Base-by-base conservation (phyloP, 192 early-diverging fungal species). In the Entomortierella parvispora region DNA sequence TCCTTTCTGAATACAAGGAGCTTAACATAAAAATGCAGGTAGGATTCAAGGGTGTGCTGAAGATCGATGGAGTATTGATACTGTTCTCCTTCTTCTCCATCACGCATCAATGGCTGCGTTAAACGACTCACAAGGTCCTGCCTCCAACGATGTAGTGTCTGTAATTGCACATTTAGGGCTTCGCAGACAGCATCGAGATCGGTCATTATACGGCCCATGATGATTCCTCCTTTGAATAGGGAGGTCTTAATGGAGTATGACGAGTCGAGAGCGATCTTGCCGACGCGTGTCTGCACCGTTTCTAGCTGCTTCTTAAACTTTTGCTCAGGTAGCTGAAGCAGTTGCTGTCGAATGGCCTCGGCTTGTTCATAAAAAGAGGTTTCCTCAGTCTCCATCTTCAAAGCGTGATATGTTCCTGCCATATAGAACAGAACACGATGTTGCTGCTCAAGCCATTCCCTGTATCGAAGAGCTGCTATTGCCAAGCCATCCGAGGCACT, bases 371-470 rank as follows among this genome's bases (percentile, higher is more conserved):
- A 84, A 20, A 49, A 74, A 15, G 64, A 42, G 2, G 65, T 83
- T 63, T 90, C 88, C 28, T 69, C 59, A 9, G 55, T 62, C 50
- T 84, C 71, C 54, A 81, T 64, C 53, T 81, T 80, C 58, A 90
- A 37, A 28, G 81, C 80, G 49, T 86, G 81, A 58, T 84, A 81
- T 22, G 85, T 65, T 34, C 83, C 82, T 1, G 91, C 91, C 14
- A 80, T 83, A 54, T 86, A 92, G 65, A 86, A 92, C 40, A 87
- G 52, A 14, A 84, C 58, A 6, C 82, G 83, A 72, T 92, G 91
- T 33, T 87, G 70, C 37, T 88, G 47, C 31, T 85, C 82, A 17
- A 81, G 75, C 69, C 81, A 87, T 4, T 61, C 53, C 7, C 59
- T 59, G 34, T 71, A 54, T 18, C 87, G 58, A 7, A 79, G 20